These are phyloP conservation scores for Aspergillus sp. DNA, from an alignment of 2,329 filamentous ascomycete genomes.

Conservation along the genomic window DNA sequence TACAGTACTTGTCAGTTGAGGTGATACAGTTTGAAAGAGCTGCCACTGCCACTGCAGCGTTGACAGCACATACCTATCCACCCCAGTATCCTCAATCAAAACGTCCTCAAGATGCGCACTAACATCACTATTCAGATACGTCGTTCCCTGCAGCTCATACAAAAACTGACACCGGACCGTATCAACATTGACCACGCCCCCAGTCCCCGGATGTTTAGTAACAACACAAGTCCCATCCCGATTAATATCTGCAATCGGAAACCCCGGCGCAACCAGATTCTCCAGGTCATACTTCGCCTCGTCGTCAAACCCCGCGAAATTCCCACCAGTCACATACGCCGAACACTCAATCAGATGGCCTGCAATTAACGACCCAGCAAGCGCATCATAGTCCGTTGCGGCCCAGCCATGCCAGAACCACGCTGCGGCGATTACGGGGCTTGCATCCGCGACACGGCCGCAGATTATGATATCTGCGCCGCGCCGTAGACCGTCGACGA, in stretches of 20 bases:
- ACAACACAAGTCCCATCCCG: conserved; percentile 49
- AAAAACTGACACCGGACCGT: conserved; percentile 50
- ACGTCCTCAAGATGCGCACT: conserved; percentile 43
- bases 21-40: neutral
- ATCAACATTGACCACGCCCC: conserved; percentile 43
- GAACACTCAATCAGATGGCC: conserved; percentile 58
- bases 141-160: conserved; percentile 51
- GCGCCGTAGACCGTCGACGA: conserved; percentile 42
- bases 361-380: conserved; percentile 53
- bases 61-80: conserved; percentile 23
- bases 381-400: conserved; percentile 47
- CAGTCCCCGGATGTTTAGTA: conserved; percentile 48
- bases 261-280: conserved; percentile 44
- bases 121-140: conserved; percentile 51
- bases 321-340: conserved; percentile 55
- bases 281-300: conserved; percentile 34
- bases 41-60: neutral
- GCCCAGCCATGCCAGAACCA: conserved; percentile 58
- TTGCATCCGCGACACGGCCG: conserved; percentile 51
- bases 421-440: conserved; percentile 56
- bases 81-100: conserved; percentile 35
- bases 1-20: conserved; percentile 15
- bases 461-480: conserved; percentile 53
- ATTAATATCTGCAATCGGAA: conserved; percentile 53
- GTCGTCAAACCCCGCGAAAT: conserved; percentile 52